Percentiles rank a stretch among this genome's conserved stretches.
phyloP scores from a whole-genome alignment of 306 rosid genomes.

The Quercus bicolor region DNA sequence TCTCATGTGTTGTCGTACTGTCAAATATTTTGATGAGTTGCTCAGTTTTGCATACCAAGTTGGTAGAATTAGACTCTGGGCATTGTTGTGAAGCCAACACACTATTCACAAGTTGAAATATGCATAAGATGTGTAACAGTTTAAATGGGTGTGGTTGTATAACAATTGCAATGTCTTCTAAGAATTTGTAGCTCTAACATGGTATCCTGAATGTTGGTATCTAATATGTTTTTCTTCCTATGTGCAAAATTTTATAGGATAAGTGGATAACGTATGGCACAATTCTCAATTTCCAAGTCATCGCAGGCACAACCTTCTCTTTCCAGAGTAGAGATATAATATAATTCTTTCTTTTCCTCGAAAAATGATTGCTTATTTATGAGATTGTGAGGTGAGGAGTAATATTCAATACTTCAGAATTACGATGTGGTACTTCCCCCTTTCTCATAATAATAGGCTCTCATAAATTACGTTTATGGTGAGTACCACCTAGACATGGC shows the following conservation, averaged over 20 bases:
- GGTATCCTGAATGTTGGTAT: not conserved
- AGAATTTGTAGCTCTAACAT: not conserved
- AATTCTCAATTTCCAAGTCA: not conserved
- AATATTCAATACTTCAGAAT: too few species aligned
- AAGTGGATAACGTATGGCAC: not conserved
- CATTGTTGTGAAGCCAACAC: not conserved
- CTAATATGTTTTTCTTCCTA: not conserved
- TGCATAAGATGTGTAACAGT: not conserved
- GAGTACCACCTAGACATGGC: too few species aligned
- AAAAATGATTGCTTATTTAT: too few species aligned
- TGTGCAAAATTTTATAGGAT: not conserved
- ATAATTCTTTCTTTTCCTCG: too few species aligned
- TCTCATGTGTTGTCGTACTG: not conserved
- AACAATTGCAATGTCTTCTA: not conserved
- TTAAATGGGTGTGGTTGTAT: too few species aligned
- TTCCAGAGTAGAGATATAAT: not conserved
- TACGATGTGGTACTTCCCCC: too few species aligned
- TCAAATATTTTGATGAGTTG: not conserved
- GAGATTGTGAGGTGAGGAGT: too few species aligned
- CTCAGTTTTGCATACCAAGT: not conserved
- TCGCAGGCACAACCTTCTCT: not conserved
- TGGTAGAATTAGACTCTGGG: not conserved
- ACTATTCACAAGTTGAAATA: not conserved
- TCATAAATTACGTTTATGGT: too few species aligned
- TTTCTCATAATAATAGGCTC: too few species aligned